phyloP scores from a whole-genome alignment of 78 protist species.

The Acrasis kona region DNA sequence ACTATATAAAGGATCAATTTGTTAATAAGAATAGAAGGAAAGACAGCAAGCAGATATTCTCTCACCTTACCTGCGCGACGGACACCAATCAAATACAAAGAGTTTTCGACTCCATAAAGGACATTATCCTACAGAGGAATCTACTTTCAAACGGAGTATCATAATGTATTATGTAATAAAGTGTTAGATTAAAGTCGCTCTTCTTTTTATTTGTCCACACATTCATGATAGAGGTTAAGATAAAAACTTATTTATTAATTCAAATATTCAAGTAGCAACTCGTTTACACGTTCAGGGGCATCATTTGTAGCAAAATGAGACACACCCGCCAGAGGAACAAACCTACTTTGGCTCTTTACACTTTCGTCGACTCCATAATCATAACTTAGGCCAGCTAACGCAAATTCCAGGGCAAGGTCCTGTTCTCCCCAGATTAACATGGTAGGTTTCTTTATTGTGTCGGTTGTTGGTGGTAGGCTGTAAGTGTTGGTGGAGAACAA shows the following conservation, averaged over 20 bases:
- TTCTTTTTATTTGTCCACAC: not conserved
- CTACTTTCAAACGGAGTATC: not conserved
- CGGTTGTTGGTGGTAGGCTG: too few relatives aligned
- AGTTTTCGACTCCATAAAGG: conserved; percentile 39
- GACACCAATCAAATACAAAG: conserved; percentile 72
- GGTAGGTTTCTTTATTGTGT: too few relatives aligned
- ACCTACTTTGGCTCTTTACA: not conserved
- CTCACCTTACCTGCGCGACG: conserved; percentile 79
- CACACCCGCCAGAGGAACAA: not conserved
- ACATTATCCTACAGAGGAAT: not conserved
- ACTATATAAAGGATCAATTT: conserved; percentile 37
- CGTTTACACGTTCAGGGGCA: not conserved
- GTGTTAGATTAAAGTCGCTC: not conserved
- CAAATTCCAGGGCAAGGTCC: too few relatives aligned
- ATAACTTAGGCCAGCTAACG: too few relatives aligned
- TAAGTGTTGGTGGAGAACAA: too few relatives aligned
- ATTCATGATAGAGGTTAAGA: not conserved
- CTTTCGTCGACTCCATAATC: too few relatives aligned
- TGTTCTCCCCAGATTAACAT: too few relatives aligned
- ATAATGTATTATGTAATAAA: not conserved
- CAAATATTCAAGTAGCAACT: not conserved
- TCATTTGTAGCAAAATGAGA: not conserved
- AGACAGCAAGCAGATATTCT: conserved; percentile 41
- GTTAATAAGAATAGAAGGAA: conserved; percentile 23
- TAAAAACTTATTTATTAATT: not conserved